A percentile compares a stretch with the other conserved stretches of the same genome.
phyloP scores from a whole-genome alignment of 2,329 filamentous ascomycete species.

The Metarhizium rileyi region DNA sequence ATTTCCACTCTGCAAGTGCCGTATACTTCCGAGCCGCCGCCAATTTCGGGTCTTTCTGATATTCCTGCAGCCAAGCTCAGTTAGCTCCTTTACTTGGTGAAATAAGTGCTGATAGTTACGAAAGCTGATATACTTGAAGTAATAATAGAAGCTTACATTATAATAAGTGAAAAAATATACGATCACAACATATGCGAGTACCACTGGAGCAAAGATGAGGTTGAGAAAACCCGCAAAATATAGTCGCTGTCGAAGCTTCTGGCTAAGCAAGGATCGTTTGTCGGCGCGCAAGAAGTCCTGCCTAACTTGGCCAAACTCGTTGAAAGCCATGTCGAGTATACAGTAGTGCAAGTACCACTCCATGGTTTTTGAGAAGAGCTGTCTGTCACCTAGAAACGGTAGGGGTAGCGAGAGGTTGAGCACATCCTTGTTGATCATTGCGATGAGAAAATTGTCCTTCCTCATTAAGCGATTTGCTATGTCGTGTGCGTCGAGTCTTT shows the following conservation, averaged over 20 bases:
- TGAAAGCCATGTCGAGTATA: constrained; percentile 90
- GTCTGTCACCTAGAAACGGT: constrained; percentile 69
- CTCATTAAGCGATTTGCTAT: constrained; percentile 97
- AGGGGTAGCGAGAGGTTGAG: constrained; percentile 78
- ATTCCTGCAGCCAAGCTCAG: constrained; percentile 51
- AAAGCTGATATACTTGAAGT: not conserved
- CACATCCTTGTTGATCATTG: constrained; percentile 94
- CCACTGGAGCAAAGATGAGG: constrained; percentile 75
- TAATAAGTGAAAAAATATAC: constrained; percentile 95
- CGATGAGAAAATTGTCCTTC: constrained; percentile 93
- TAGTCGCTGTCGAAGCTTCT: constrained; percentile 68
- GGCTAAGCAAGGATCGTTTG: constrained; percentile 67
- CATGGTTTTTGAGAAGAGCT: constrained; percentile 80
- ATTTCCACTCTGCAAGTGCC: constrained; percentile 92
- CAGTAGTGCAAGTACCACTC: constrained; percentile 89
- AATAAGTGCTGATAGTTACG: not conserved
- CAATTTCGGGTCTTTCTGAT: constrained; percentile 85
- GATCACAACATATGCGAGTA: constrained; percentile 76
- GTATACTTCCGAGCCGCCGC: constrained; percentile 80
- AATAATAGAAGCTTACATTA: constrained; percentile 46
- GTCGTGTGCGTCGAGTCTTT: constrained; percentile 89
- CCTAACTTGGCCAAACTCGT: constrained; percentile 76
- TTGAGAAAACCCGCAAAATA: constrained; percentile 78
- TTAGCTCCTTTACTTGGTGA: not conserved
- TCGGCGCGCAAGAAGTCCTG: constrained; percentile 78